Evolutionary conservation across 1,284 basidiomycete genomes (phyloP).

Genomic region (Apiotrichum gamsii): DNA sequence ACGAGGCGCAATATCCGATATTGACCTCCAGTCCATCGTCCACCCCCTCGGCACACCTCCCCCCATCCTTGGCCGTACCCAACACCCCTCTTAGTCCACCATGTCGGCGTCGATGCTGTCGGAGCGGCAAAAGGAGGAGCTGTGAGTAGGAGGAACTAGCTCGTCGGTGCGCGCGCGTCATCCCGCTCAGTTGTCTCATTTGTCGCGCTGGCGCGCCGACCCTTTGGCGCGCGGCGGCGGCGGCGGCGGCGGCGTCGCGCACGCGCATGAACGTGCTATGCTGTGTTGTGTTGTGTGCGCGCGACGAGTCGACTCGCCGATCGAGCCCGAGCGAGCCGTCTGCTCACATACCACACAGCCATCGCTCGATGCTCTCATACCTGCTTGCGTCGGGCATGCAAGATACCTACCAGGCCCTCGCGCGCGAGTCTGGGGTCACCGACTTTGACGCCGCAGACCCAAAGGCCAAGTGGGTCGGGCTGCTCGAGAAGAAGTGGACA

Average conservation of each 20-base stretch:
- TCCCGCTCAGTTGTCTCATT: too few species aligned
- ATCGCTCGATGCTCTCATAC: conserved; percentile 80
- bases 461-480: conserved; percentile 71
- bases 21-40: neutral
- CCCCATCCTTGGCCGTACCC: neutral
- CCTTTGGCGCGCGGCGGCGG: neutral
- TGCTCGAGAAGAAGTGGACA: conserved; percentile 93
- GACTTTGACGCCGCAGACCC: conserved; percentile 69
- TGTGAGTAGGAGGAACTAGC: conserved; percentile 55
- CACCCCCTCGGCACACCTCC: too few species aligned
- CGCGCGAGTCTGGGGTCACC: conserved; percentile 53
- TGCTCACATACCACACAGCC: conserved; percentile 50
- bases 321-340: neutral
- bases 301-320: neutral
- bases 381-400: conserved; percentile 61
- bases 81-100: neutral
- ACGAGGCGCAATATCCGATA: neutral
- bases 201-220: neutral
- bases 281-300: too few species aligned
- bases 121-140: conserved; percentile 73
- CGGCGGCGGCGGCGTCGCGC: neutral
- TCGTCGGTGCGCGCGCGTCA: too few species aligned
- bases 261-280: too few species aligned
- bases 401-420: conserved; percentile 60
- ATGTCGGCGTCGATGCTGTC: conserved; percentile 53